Evolutionary conservation across 2,329 filamentous ascomycete genomes (phyloP).

Genomic region (Escovopsis sp.): DNA sequence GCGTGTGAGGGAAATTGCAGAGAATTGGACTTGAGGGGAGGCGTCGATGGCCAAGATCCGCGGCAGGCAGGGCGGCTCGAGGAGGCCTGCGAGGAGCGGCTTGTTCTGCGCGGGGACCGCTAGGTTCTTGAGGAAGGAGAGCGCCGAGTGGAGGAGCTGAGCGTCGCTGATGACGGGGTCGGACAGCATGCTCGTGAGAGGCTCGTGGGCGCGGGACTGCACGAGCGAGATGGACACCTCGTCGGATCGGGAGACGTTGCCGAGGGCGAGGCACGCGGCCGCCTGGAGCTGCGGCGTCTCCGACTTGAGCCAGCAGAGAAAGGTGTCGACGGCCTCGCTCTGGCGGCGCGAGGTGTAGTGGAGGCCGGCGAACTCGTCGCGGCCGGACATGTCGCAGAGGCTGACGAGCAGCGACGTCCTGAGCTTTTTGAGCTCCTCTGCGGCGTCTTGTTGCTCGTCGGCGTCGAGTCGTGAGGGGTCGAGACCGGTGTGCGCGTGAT

Average conservation of each 20-base stretch:
- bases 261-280: constrained; percentile 44
- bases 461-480: constrained; percentile 15
- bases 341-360: constrained; percentile 21
- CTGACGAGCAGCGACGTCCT: constrained; percentile 33
- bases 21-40: constrained; percentile 41
- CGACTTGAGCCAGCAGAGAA: constrained; percentile 32
- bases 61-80: constrained; percentile 31
- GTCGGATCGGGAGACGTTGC: constrained; percentile 47
- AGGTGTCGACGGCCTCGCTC: constrained; percentile 8
- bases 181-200: constrained; percentile 30
- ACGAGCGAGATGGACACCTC: constrained; percentile 36
- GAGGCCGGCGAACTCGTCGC: constrained; percentile 27
- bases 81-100: constrained; percentile 29
- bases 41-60: constrained; percentile 37
- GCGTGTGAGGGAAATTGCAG: constrained; percentile 40
- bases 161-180: constrained; percentile 24
- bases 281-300: constrained; percentile 31
- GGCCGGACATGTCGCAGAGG: constrained; percentile 36
- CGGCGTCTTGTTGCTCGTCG: constrained; percentile 28
- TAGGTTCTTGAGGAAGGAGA: constrained; percentile 50
- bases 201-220: constrained; percentile 23
- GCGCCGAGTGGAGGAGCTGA: constrained; percentile 39
- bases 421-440: constrained; percentile 29
- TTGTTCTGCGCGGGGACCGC: constrained; percentile 44
- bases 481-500: constrained; percentile 30